Percentiles rank a stretch among this genome's conserved stretches.
These are phyloP conservation scores for Pseudogymnoascus sp. DNA, from an alignment of 2,329 filamentous ascomycete species.

Conservation along the genomic window DNA sequence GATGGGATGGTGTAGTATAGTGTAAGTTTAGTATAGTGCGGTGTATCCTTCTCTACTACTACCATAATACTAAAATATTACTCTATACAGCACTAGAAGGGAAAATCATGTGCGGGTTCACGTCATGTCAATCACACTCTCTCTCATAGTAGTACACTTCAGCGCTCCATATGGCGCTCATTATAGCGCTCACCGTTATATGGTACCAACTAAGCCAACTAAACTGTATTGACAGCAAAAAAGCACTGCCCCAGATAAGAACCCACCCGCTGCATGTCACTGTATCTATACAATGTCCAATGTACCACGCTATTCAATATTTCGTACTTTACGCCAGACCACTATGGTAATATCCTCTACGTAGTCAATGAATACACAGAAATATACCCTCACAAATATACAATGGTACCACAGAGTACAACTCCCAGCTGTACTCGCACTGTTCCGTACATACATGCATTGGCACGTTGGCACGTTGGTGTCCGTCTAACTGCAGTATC, in stretches of 20 bases:
- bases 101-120: not conserved
- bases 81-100: not conserved
- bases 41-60: too few relatives aligned
- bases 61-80: not conserved
- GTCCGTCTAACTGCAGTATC: not conserved
- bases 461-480: slow-evolving; percentile 4
- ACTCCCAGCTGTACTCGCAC: not conserved
- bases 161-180: not conserved
- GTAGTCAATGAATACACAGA: not conserved
- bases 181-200: not conserved
- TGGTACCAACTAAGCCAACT: not conserved
- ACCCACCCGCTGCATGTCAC: slow-evolving; percentile 1
- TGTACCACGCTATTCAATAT: not conserved
- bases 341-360: not conserved
- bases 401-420: not conserved
- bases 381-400: not conserved
- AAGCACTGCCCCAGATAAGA: slow-evolving; percentile 5
- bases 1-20: not conserved
- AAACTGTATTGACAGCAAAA: slow-evolving; percentile 1
- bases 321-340: not conserved
- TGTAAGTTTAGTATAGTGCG: too few relatives aligned
- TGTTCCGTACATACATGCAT: not conserved
- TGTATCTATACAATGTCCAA: not conserved
- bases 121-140: slow-evolving; percentile 4
- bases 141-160: not conserved